phyloP scores from a whole-genome alignment of 208 protist species.

The Crithidia acanthocephali region DNA sequence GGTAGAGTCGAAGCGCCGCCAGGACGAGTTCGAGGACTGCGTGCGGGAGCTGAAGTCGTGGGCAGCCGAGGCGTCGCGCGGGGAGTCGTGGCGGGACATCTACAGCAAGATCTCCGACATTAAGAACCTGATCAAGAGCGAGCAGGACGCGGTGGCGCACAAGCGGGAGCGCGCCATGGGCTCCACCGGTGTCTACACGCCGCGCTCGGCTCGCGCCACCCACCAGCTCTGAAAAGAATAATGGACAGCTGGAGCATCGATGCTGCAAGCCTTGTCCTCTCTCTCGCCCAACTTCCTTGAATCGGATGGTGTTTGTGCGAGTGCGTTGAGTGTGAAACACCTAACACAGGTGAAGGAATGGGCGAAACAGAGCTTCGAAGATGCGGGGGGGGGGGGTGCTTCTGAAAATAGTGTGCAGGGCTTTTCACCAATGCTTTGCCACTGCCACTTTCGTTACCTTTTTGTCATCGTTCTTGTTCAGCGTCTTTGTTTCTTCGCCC shows the following conservation, averaged over 20 bases:
- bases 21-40: slow-evolving; percentile 77
- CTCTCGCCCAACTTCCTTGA: not conserved
- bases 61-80: slow-evolving; percentile 60
- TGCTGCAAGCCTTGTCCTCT: not conserved
- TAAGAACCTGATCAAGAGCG: slow-evolving; percentile 67
- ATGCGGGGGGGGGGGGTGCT: no score
- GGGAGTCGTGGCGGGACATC: slow-evolving; percentile 82
- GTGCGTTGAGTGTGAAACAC: not conserved
- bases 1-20: slow-evolving; percentile 64
- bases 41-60: slow-evolving; percentile 79
- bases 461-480: no score
- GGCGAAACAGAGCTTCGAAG: no score
- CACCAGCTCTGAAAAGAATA: slow-evolving; percentile 7
- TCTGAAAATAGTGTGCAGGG: no score
- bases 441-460: no score
- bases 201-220: not conserved
- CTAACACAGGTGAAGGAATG: no score
- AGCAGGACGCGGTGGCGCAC: slow-evolving; percentile 40
- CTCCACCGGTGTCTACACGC: slow-evolving; percentile 15
- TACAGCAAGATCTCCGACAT: slow-evolving; percentile 76
- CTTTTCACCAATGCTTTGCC: no score
- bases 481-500: no score
- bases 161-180: slow-evolving; percentile 30
- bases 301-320: slow-evolving; percentile 1
- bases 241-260: not conserved